Evolutionary conservation across 148 eudicot genomes (phyloP), one percentile per base, ranked within the genome.

Genomic region (Nepenthes gracilis): DNA sequence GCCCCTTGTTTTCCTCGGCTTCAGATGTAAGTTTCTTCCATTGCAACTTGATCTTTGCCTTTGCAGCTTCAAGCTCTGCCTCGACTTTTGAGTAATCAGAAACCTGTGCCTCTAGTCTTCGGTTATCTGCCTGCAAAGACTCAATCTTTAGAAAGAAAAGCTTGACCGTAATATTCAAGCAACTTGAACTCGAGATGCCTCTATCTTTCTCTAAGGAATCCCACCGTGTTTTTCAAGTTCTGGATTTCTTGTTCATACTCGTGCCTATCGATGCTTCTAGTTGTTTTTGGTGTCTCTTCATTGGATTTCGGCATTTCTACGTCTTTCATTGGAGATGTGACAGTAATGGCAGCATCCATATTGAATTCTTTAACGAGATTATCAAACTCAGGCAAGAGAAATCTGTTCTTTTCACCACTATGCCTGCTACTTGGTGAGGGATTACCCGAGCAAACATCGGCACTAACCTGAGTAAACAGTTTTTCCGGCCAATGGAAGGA

Each of bases 111-210:
- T 81, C 78, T 52, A 92, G 51, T 55, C 84, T 77, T 60, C 47
- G 78, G 54, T 88, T 92, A 65, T 88, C 94, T 0, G 81, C 73
- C 57, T 82, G 81, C 64, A 92, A 76, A 4, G 88, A 74, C 70
- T 85, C 94, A 2, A 85, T 77, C 69, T 74, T 88, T 55, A 85
- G 70, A n/a, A 52, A 68, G 61, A 77, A 88, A 47, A 92, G 73
- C 60, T 83, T 88, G 11, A 83, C 72, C 94, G 47, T 81, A 85
- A 55, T 82, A 85, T 68, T 92, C 91, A 6, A 92, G 86, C 72
- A 92, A 73, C 57, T 92, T 81, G 23, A 75, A 68, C 78, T 92
- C 94, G 38, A 85, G 81, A 36, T 54, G 59, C 58, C 71, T 79
- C 68, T 88, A 96, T 59, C 88, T 77, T 66, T 92, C 87, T 59